Conservation (phyloP, 805 yeast genomes). For the Suhomyces vadensis region DNA sequence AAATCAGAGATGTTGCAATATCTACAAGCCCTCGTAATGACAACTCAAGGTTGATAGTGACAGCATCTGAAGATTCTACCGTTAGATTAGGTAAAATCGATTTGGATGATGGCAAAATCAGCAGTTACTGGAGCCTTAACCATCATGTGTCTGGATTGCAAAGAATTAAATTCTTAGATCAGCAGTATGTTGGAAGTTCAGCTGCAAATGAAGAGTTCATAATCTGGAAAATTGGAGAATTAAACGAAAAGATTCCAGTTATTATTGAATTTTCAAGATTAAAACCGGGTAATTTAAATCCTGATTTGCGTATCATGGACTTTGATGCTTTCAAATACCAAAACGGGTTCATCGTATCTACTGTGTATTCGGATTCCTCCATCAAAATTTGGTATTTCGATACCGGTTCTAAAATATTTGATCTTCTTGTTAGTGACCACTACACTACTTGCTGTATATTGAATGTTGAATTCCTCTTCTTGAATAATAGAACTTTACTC, state of each 20-base stretch:
- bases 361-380: constrained; percentile 85
- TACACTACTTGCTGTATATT: constrained; percentile 80
- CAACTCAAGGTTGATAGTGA: constrained; percentile 50
- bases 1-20: constrained; percentile 74
- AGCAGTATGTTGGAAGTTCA: constrained; percentile 47
- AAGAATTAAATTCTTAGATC: constrained; percentile 60
- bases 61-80: constrained; percentile 90
- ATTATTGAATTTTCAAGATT: constrained; percentile 53
- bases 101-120: constrained; percentile 40
- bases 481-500: constrained; percentile 33
- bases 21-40: constrained; percentile 29
- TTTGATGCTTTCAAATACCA: constrained; percentile 52
- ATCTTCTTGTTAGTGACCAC: constrained; percentile 44
- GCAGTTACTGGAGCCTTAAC: constrained; percentile 61
- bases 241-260: constrained; percentile 39
- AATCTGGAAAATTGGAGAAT: constrained; percentile 64
- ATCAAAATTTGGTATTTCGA: constrained; percentile 65
- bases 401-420: constrained; percentile 37
- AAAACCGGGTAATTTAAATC: constrained; percentile 56
- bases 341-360: constrained; percentile 54
- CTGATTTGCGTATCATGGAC: constrained; percentile 91
- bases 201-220: constrained; percentile 89
- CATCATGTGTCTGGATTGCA: constrained; percentile 91
- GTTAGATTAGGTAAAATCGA: constrained; percentile 54
- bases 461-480: constrained; percentile 50